phyloP scores from a whole-genome alignment of 768 basidiomycete genomes.

The Kwoniella heveanensis region DNA sequence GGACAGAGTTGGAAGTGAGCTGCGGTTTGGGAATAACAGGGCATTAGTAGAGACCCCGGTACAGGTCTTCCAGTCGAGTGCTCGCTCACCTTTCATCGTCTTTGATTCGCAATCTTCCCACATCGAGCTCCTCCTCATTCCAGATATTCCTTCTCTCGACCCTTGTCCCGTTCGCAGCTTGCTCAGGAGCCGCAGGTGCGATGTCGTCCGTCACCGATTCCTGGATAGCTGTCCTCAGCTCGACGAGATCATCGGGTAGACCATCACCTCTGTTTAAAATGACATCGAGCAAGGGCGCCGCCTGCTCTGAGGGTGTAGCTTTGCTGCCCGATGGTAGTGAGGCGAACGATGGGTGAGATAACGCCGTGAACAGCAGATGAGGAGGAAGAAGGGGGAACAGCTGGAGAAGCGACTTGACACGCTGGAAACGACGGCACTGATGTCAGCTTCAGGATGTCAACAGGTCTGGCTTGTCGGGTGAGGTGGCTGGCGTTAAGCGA shows the following conservation, averaged over 20 bases:
- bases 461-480: background rate
- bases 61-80: no score
- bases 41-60: no score
- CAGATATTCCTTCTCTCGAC: constrained; percentile 67
- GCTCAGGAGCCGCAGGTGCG: background rate
- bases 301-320: constrained; percentile 33
- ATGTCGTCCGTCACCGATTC: background rate
- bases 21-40: background rate
- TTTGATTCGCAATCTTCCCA: constrained; percentile 63
- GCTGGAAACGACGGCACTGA: constrained; percentile 15
- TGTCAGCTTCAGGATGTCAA: no score
- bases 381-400: constrained; percentile 50
- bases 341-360: constrained; percentile 44
- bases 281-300: constrained; percentile 45
- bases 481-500: background rate
- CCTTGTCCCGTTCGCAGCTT: background rate
- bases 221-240: constrained; percentile 60
- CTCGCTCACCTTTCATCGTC: constrained; percentile 62
- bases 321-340: constrained; percentile 26
- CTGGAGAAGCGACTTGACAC: constrained; percentile 35
- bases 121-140: constrained; percentile 71
- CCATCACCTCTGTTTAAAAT: constrained; percentile 62
- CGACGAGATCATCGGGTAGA: constrained; percentile 67
- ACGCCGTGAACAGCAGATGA: constrained; percentile 38
- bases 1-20: constrained; percentile 18